Evolutionary conservation across 148 eudicot genomes (phyloP).

Genomic region (Chenopodium quinoa): DNA sequence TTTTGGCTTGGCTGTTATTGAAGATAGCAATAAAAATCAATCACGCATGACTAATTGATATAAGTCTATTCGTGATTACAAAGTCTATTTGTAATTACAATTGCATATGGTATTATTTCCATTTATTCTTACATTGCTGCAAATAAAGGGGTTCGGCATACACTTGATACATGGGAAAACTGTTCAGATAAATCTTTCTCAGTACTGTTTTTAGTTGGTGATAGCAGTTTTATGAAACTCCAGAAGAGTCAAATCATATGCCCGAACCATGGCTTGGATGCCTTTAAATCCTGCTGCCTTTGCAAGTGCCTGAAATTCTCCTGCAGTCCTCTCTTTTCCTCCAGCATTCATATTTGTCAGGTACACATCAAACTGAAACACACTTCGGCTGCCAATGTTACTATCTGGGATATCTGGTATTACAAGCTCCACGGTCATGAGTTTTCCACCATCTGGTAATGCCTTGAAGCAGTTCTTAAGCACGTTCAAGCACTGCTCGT

Average conservation of each 20-base stretch:
- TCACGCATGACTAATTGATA: neutral
- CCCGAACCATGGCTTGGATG: conserved; percentile 6
- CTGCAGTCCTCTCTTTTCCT: conserved; percentile 18
- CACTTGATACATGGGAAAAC: neutral
- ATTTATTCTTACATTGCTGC: neutral
- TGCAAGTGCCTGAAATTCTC: conserved; percentile 8
- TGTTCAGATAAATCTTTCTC: too few relatives aligned
- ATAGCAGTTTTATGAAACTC: conserved; percentile 19
- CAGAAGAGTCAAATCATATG: conserved; percentile 15
- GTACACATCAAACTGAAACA: conserved; percentile 12
- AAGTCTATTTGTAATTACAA: neutral
- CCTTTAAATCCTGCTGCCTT: conserved; percentile 17
- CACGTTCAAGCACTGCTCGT: conserved; percentile 31
- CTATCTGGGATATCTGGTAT: conserved; percentile 14
- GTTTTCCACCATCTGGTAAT: conserved; percentile 35
- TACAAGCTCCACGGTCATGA: conserved; percentile 38
- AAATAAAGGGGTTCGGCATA: neutral
- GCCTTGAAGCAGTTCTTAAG: conserved; percentile 36
- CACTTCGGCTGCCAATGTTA: neutral
- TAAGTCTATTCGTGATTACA: neutral
- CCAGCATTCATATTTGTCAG: conserved; percentile 11
- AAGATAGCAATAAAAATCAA: neutral
- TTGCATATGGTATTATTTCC: neutral
- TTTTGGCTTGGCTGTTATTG: too few relatives aligned
- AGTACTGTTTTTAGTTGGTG: neutral